A percentile compares a stretch with the other conserved stretches of the same genome.
These are phyloP conservation scores for Sporobolomyces pararoseus DNA, from an alignment of 768 basidiomycete species.

Conservation along the genomic window DNA sequence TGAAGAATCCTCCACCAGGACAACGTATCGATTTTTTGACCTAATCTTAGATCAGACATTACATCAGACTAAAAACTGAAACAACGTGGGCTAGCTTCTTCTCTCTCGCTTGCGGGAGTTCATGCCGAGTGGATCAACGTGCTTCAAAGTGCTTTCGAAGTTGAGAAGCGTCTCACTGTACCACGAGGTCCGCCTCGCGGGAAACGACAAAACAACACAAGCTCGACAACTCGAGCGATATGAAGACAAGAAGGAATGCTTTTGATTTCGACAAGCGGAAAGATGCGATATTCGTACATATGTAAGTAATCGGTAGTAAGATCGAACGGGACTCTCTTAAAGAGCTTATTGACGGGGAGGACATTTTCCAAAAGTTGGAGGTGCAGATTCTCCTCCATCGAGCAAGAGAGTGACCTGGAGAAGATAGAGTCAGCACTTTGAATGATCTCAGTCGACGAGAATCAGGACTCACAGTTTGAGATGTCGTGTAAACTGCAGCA, in stretches of 20 bases:
- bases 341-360: slow-evolving; percentile 14
- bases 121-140: too few species aligned
- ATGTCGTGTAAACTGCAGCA: slow-evolving; percentile 50
- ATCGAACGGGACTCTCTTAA: too few species aligned
- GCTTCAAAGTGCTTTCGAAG: too few species aligned
- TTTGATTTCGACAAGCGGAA: not conserved
- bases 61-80: not conserved
- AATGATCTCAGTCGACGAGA: not conserved
- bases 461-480: slow-evolving; percentile 47
- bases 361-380: slow-evolving; percentile 32
- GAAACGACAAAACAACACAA: too few species aligned
- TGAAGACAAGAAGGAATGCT: not conserved
- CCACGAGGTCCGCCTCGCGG: too few species aligned
- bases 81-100: not conserved
- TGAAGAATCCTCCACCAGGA: too few species aligned
- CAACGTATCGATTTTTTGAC: too few species aligned
- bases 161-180: too few species aligned
- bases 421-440: not conserved
- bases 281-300: not conserved
- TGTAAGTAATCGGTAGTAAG: too few species aligned
- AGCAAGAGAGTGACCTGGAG: slow-evolving; percentile 15
- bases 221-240: not conserved
- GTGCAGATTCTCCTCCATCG: not conserved
- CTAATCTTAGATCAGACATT: not conserved
- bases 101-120: too few species aligned